Conservation (phyloP, 176 grass and related monocot genomes). For the Triticum timopheevii region DNA sequence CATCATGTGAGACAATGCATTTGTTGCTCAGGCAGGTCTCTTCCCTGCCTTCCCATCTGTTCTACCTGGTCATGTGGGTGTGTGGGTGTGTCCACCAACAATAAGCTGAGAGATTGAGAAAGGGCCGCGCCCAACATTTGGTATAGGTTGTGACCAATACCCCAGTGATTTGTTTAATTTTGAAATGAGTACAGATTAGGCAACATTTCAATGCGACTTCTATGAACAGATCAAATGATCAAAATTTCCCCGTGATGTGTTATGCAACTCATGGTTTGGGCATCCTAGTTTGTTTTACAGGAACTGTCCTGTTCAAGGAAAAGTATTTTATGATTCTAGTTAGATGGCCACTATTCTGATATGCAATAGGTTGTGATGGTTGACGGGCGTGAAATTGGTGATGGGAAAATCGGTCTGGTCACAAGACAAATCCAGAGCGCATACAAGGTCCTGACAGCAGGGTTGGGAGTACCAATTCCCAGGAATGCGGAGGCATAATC, state of each 20-base stretch:
- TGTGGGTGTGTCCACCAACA: background rate
- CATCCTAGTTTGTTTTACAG: background rate
- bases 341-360: conserved; percentile 12
- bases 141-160: background rate
- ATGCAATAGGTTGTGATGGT: conserved; percentile 72
- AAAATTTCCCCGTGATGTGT: background rate
- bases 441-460: conserved; percentile 69
- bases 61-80: background rate
- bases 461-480: conserved; percentile 71
- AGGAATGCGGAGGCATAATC: conserved; percentile 35
- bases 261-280: background rate
- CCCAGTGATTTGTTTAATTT: background rate
- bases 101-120: background rate
- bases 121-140: background rate
- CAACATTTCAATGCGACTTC: background rate
- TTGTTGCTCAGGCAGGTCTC: background rate
- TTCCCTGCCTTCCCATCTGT: background rate
- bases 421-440: conserved; percentile 79
- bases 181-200: conserved; percentile 11
- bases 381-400: conserved; percentile 65
- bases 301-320: background rate
- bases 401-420: conserved; percentile 70
- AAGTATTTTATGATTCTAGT: background rate
- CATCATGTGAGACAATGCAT: no score
- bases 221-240: background rate